phyloP scores from a whole-genome alignment of 2,329 filamentous ascomycete genomes.

The Hymenoscyphus salicellus region DNA sequence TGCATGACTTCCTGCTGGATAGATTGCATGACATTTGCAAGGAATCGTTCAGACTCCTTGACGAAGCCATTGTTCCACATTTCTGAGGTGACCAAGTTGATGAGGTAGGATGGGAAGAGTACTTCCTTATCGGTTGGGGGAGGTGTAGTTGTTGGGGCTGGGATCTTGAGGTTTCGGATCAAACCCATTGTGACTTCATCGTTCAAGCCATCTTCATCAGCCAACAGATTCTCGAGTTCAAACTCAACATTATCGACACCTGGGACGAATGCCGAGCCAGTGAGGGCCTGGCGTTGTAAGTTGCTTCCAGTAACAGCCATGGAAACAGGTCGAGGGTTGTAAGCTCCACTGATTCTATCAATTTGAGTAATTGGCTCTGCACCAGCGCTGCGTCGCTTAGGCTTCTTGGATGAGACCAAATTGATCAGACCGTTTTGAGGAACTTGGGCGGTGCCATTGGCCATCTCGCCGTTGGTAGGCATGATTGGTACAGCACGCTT shows the following conservation, averaged over 20 bases:
- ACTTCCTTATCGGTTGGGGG: slow-evolving; percentile 98
- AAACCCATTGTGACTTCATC: slow-evolving; percentile 96
- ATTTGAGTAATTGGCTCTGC: slow-evolving; percentile 73
- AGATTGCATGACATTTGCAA: slow-evolving; percentile 99
- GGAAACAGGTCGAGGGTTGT: slow-evolving; percentile 91
- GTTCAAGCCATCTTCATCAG: slow-evolving; percentile 92
- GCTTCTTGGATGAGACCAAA: slow-evolving; percentile 93
- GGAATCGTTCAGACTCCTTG: slow-evolving; percentile 97
- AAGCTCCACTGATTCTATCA: slow-evolving; percentile 87
- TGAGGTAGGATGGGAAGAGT: slow-evolving; percentile 95
- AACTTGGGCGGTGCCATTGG: slow-evolving; percentile 60
- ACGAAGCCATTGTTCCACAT: slow-evolving; percentile 99
- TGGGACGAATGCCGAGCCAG: slow-evolving; percentile 74
- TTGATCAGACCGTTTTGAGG: slow-evolving; percentile 83
- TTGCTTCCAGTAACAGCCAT: slow-evolving; percentile 77
- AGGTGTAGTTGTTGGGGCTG: slow-evolving; percentile 78
- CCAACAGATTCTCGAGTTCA: slow-evolving; percentile 88
- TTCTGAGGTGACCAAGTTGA: slow-evolving; percentile 97
- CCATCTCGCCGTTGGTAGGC: slow-evolving; percentile 67
- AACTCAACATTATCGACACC: slow-evolving; percentile 87
- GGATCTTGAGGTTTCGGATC: slow-evolving; percentile 95
- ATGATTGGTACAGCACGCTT: slow-evolving; percentile 59
- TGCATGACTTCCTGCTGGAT: slow-evolving; percentile 99
- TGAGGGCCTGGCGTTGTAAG: slow-evolving; percentile 65
- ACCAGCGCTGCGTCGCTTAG: slow-evolving; percentile 88